These are phyloP conservation scores for Sanguinoderma infundibulare DNA, from an alignment of 1,284 basidiomycete species.

Conservation along the genomic window DNA sequence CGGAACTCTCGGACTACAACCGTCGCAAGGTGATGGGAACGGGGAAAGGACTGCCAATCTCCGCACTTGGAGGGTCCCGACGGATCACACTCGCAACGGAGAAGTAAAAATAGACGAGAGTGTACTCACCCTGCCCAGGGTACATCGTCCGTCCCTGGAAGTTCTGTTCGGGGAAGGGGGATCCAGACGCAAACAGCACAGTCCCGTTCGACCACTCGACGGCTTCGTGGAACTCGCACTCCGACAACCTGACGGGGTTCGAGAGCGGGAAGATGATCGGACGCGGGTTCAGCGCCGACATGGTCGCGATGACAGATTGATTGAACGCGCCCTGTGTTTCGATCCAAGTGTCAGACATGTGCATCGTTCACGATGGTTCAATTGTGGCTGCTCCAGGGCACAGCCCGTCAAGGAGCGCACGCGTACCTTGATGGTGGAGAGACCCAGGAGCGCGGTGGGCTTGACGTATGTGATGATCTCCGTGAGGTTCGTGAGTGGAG, in stretches of 20 bases:
- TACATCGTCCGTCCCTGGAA: conserved; percentile 68
- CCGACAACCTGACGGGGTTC: conserved; percentile 87
- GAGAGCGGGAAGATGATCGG: conserved; percentile 98
- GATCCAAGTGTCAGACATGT: conserved; percentile 14
- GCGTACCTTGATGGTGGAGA: conserved; percentile 81
- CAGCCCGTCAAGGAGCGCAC: no score
- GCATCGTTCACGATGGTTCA: neutral
- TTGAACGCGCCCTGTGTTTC: conserved; percentile 72
- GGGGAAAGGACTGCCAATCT: neutral
- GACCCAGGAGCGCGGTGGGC: conserved; percentile 91
- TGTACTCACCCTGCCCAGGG: conserved; percentile 72
- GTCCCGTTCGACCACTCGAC: conserved; percentile 74
- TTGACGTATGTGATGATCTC: conserved; percentile 87
- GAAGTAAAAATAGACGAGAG: neutral
- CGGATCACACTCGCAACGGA: neutral
- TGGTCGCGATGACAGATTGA: conserved; percentile 74
- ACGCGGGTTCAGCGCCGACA: conserved; percentile 85
- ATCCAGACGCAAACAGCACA: conserved; percentile 90
- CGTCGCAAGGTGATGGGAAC: neutral
- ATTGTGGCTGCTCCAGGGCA: no score
- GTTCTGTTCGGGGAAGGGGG: conserved; percentile 78
- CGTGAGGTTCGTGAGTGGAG: conserved; percentile 75
- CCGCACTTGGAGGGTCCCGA: neutral
- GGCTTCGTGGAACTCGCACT: conserved; percentile 87
- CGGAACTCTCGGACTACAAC: neutral